Evolutionary conservation across 1,284 basidiomycete species (phyloP), one percentile per base, ranked within the genome.

Genomic region (Ceratorhiza oryzae-sativae): DNA sequence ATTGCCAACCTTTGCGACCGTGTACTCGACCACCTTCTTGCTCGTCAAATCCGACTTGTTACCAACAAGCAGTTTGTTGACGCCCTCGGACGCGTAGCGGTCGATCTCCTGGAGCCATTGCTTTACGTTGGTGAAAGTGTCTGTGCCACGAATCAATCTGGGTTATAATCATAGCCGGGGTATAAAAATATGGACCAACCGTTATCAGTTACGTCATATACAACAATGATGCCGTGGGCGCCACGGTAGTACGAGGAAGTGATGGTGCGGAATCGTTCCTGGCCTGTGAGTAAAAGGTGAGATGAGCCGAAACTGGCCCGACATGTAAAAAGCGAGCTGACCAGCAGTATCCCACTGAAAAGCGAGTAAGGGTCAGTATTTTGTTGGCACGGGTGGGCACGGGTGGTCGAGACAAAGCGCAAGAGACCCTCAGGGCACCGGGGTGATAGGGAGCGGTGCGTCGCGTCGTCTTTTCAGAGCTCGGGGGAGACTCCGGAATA

Each of bases 61-160:
- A 75, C 97, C 97, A 72, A 99, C 95, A 65, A 99, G 87, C 60
- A 99, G 83, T 85, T 98, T 98, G 88, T 98, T 98, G 74, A 99
- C 97, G 71, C 97, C 97, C 82, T 99, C 97, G 62, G 95, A 96
- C 73, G 97, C 97, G 82, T 99, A 98, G 79, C 97, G 90, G 84
- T 99, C 97, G 79, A 99, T 99, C 83, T 99, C 97, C 80, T 97
- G 95, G 73, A 99, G 88, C 97, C 97, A 99, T 81, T 98, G 95
- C 86, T 99, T 99, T 81, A 99, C 97, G 79, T 99, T 98, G 78
- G 92, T 90, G 85, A 97, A 98, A 18, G 95, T 96, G 79, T 98
- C 95, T 95, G 41, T 51, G 65, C 46, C 63, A 68, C 63, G 59
- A 56, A 25, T 53, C 45, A 56, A 25, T 32, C 30, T 45, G 1